Conservation (phyloP, 2,329 filamentous ascomycete species). For the Ceratocystis cubensis region DNA sequence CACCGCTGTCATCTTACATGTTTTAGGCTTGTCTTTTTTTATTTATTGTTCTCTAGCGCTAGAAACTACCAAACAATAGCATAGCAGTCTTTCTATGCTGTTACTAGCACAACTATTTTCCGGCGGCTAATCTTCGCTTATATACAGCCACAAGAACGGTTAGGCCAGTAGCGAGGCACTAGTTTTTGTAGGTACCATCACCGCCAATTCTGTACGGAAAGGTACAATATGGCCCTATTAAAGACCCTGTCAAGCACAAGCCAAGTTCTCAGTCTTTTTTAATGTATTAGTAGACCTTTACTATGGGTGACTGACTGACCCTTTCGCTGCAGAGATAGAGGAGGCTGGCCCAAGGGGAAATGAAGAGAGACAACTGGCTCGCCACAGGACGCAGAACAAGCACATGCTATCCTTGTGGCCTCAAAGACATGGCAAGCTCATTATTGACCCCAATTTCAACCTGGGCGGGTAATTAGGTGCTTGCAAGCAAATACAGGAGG, state of each 20-base stretch:
- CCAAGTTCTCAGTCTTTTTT: neutral
- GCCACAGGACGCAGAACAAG: neutral
- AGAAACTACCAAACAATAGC: neutral
- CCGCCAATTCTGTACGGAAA: neutral
- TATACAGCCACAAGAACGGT: neutral
- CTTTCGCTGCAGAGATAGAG: neutral
- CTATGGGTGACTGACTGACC: too few relatives aligned
- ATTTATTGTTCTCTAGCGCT: neutral
- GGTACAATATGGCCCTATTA: neutral
- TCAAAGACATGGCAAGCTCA: neutral
- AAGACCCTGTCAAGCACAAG: neutral
- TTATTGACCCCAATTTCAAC: neutral
- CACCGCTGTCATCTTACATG: neutral
- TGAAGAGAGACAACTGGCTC: neutral
- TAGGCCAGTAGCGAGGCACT: neutral
- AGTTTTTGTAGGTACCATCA: neutral
- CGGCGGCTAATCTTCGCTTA: neutral
- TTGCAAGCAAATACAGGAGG: neutral
- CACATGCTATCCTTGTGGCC: neutral
- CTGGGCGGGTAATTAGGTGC: neutral
- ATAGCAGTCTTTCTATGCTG: too few relatives aligned
- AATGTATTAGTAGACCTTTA: neutral
- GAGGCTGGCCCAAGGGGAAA: neutral
- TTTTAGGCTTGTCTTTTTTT: neutral
- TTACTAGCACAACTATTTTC: neutral